These are phyloP conservation scores for Boletus rubropictus DNA, from an alignment of 768 basidiomycete genomes.

Conservation along the genomic window DNA sequence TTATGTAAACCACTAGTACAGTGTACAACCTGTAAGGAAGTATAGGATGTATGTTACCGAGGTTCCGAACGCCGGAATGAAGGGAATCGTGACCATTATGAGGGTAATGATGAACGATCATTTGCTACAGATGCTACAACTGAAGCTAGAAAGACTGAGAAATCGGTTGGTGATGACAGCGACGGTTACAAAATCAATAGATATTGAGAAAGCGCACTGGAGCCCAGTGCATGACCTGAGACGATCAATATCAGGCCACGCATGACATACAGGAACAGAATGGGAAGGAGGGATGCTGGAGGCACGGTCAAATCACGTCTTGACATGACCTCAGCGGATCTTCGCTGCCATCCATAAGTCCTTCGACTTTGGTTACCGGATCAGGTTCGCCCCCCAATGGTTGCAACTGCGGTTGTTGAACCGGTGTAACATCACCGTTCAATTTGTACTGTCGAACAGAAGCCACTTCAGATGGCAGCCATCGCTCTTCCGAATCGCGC, in stretches of 20 bases:
- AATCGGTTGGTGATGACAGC: constrained; percentile 27
- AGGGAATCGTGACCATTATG: constrained; percentile 30
- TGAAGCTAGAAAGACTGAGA: constrained; percentile 18
- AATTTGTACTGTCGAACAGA: constrained; percentile 40
- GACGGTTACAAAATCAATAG: constrained; percentile 29
- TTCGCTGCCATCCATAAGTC: constrained; percentile 62
- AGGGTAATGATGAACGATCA: constrained; percentile 34
- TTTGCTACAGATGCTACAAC: constrained; percentile 30
- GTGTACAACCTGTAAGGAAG: constrained; percentile 31
- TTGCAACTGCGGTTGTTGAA: constrained; percentile 44
- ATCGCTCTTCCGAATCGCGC: constrained; percentile 14
- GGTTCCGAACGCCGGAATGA: constrained; percentile 22
- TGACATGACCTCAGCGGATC: constrained; percentile 40
- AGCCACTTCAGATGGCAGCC: constrained; percentile 40
- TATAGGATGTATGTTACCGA: constrained; percentile 35
- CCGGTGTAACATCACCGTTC: constrained; percentile 44
- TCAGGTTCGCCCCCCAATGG: constrained; percentile 52
- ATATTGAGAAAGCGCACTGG: constrained; percentile 25
- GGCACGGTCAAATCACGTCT: constrained; percentile 24
- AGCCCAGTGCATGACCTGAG: constrained; percentile 17
- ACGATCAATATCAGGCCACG: constrained; percentile 7
- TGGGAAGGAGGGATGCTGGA: neutral
- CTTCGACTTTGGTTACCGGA: constrained; percentile 53
- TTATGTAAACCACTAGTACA: constrained; percentile 27
- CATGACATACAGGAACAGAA: constrained; percentile 5